Conservation (phyloP, 768 basidiomycete species). For the Psilocybe sp. region DNA sequence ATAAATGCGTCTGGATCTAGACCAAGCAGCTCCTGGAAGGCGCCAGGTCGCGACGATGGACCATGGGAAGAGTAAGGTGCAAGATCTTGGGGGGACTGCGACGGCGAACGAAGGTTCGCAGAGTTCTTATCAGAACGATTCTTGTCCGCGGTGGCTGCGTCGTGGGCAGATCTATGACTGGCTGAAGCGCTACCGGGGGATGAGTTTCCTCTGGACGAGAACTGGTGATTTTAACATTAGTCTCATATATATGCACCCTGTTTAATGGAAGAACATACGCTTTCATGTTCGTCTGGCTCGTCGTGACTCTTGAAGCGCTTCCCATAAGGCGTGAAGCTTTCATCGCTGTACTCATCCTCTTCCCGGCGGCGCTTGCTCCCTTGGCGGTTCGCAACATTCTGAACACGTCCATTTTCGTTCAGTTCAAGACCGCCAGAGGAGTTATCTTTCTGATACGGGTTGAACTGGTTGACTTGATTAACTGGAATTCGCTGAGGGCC, state of each 20-base stretch:
- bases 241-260: background rate
- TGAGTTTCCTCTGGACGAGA: background rate
- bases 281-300: background rate
- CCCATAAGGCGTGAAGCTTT: slow-evolving; percentile 5
- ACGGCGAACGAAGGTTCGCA: background rate
- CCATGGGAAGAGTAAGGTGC: background rate
- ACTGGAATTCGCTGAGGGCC: slow-evolving; percentile 12
- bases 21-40: slow-evolving; percentile 38
- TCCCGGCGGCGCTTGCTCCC: slow-evolving; percentile 15
- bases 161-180: too few species aligned
- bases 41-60: slow-evolving; percentile 8
- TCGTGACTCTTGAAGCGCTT: slow-evolving; percentile 16
- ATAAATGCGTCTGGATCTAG: slow-evolving; percentile 41
- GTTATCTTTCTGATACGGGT: background rate
- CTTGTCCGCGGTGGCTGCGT: too few species aligned
- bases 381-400: background rate
- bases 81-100: background rate
- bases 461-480: background rate
- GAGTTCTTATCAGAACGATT: background rate
- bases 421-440: slow-evolving; percentile 6
- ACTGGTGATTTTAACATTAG: background rate
- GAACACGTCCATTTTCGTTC: slow-evolving; percentile 14
- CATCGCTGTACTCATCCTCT: slow-evolving; percentile 11
- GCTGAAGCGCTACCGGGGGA: background rate
- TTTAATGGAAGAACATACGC: background rate